phyloP scores from a whole-genome alignment of 352 stramenopile species.

The Pythium plurisporium region DNA sequence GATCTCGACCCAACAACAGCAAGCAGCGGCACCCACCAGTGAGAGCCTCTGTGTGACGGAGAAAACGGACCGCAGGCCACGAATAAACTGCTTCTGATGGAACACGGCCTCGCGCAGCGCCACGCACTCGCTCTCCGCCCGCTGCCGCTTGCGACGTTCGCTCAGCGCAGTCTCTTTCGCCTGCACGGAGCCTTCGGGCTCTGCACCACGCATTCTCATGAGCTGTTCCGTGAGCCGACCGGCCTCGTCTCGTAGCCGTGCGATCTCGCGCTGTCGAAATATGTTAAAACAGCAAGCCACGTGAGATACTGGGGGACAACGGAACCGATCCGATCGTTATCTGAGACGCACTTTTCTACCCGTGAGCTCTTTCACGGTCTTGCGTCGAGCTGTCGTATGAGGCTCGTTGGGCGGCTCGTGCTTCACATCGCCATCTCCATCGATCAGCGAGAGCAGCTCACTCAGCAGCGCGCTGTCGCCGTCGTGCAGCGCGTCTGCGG shows the following conservation, averaged over 20 bases:
- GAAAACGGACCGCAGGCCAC: not conserved
- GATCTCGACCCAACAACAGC: not conserved
- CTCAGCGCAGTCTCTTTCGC: not conserved
- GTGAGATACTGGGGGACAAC: not conserved
- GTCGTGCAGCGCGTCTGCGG: not conserved
- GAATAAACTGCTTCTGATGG: not conserved
- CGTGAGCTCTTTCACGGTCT: not conserved
- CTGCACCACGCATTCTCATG: not conserved
- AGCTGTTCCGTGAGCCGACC: not conserved
- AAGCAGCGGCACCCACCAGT: not conserved
- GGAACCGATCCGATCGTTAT: not conserved
- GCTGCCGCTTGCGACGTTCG: constrained; percentile 8
- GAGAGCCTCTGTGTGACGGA: not conserved
- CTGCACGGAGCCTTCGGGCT: not conserved
- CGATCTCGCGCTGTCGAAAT: not conserved
- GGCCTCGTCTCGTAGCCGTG: not conserved
- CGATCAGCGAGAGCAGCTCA: constrained; percentile 4
- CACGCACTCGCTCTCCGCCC: constrained; percentile 1
- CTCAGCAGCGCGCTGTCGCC: constrained; percentile 6
- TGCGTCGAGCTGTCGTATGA: not conserved
- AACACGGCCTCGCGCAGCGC: not conserved
- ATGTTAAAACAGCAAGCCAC: not conserved
- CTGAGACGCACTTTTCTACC: constrained; percentile 2
- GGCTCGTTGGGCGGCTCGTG: not conserved
- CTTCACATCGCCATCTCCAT: not conserved